A percentile compares a stretch with the other conserved stretches of the same genome.
Conservation (phyloP, 352 stramenopile species). For the Lagenidium sp. region DNA sequence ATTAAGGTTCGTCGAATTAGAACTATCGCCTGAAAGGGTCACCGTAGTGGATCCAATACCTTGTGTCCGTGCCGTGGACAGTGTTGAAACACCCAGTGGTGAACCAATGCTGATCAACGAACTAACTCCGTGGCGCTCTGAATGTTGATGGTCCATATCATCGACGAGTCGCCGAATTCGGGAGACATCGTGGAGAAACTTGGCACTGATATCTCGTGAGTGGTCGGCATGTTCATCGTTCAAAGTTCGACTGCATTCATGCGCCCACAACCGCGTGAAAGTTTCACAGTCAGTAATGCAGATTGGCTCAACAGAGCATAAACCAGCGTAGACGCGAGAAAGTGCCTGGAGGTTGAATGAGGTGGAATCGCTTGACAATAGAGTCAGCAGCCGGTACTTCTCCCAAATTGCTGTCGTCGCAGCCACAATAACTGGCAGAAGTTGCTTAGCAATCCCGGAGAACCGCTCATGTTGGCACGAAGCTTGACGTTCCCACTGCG, state of each 20-base stretch:
- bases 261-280: conserved; percentile 33
- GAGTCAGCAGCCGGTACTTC: conserved; percentile 13
- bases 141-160: too few species aligned
- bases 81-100: too few species aligned
- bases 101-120: too few species aligned
- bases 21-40: not conserved
- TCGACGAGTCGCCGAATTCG: too few species aligned
- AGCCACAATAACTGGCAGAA: conserved; percentile 9
- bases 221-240: too few species aligned
- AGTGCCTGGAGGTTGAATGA: conserved; percentile 40
- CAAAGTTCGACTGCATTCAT: conserved; percentile 35
- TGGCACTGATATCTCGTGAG: too few species aligned
- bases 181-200: too few species aligned
- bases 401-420: conserved; percentile 48
- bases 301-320: conserved; percentile 24
- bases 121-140: too few species aligned
- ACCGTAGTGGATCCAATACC: too few species aligned
- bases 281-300: conserved; percentile 31
- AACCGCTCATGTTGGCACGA: conserved; percentile 8
- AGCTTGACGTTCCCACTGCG: conserved; percentile 10
- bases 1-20: conserved; percentile 7
- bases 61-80: too few species aligned
- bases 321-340: conserved; percentile 30
- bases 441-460: conserved; percentile 1
- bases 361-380: not conserved